phyloP scores from a whole-genome alignment of 805 yeast species.

The Cyberlindnera amylophila region DNA sequence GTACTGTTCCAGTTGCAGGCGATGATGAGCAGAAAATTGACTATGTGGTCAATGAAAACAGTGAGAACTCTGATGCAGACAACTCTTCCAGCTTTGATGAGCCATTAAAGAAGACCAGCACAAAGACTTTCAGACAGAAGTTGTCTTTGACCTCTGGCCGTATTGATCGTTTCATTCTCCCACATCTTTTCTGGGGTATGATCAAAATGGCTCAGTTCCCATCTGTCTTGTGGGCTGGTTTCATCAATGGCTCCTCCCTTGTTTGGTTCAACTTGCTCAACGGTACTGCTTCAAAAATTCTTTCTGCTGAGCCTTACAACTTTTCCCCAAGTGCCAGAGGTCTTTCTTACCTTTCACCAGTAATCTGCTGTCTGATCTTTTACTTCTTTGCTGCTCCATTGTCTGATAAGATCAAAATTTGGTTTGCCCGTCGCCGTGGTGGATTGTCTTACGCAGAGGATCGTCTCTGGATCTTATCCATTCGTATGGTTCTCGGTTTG shows the following conservation, averaged over 20 bases:
- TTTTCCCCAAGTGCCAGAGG: constrained; percentile 46
- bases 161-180: constrained; percentile 29
- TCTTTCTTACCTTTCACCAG: constrained; percentile 49
- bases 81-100: background rate
- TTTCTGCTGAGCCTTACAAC: constrained; percentile 47
- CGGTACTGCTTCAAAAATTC: constrained; percentile 42
- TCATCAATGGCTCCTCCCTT: constrained; percentile 45
- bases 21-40: constrained; percentile 10
- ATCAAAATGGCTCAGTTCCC: constrained; percentile 44
- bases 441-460: constrained; percentile 57
- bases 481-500: constrained; percentile 47
- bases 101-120: background rate
- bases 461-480: constrained; percentile 47
- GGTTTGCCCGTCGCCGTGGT: constrained; percentile 42
- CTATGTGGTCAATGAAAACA: constrained; percentile 14
- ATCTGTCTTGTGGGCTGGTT: constrained; percentile 54
- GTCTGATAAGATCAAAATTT: constrained; percentile 47
- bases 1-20: constrained; percentile 5
- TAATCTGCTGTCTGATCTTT: constrained; percentile 41
- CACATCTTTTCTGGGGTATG: constrained; percentile 34
- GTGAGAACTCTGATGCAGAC: constrained; percentile 5
- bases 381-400: constrained; percentile 46
- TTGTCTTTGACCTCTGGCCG: constrained; percentile 40
- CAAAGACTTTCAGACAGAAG: constrained; percentile 39
- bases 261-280: constrained; percentile 47